Conservation (phyloP, 2,329 filamentous ascomycete species). For the Talaromyces marneffei region DNA sequence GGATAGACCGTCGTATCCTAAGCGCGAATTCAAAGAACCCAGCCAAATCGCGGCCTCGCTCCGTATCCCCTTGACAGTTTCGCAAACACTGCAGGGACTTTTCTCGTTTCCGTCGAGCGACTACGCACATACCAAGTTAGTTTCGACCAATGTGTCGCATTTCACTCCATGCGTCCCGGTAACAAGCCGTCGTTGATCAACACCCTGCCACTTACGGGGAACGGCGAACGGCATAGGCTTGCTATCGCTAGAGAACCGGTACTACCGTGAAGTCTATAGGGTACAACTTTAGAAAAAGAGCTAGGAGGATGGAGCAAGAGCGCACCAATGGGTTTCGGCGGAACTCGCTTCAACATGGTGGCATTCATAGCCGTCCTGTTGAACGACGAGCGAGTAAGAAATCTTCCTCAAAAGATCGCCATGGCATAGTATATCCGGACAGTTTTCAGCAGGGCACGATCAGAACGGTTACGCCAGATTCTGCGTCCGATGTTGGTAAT, state of each 20-base stretch:
- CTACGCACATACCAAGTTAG: background rate
- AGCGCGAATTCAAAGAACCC: background rate
- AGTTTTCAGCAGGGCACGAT: conserved; percentile 41
- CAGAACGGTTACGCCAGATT: conserved; percentile 44
- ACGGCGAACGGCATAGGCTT: conserved; percentile 20
- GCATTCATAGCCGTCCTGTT: conserved; percentile 35
- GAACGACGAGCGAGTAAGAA: conserved; percentile 44
- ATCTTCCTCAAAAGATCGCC: conserved; percentile 42
- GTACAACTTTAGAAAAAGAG: background rate
- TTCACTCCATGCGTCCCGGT: conserved; percentile 37
- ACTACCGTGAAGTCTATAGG: background rate
- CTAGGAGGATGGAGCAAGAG: conserved; percentile 34
- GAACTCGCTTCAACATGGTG: conserved; percentile 36
- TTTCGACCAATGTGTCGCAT: conserved; percentile 34
- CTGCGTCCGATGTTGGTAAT: conserved; percentile 29
- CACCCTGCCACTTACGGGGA: conserved; percentile 29
- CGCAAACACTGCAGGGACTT: background rate
- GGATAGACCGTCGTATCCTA: background rate
- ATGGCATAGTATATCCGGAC: conserved; percentile 43
- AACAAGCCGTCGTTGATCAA: conserved; percentile 28
- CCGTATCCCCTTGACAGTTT: background rate
- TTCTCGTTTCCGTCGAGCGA: background rate
- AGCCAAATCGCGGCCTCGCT: background rate
- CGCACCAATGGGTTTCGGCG: conserved; percentile 37
- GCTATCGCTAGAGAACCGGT: background rate